phyloP scores from a whole-genome alignment of 371 early-diverging fungal genomes.

The Rhizopus arrhizus region DNA sequence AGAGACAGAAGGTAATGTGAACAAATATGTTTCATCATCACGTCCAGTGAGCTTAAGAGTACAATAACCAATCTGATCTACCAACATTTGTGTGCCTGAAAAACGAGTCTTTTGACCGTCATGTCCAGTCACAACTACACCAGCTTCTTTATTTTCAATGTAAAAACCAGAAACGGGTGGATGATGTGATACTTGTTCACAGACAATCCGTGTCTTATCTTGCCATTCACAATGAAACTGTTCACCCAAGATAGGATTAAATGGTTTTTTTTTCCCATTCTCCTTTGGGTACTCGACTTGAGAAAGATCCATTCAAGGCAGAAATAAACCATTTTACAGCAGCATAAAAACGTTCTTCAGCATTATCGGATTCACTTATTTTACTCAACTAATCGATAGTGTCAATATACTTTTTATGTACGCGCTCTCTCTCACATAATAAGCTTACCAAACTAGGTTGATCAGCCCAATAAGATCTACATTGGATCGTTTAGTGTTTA shows the following conservation, averaged over 20 bases:
- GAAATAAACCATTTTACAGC: constrained; percentile 80
- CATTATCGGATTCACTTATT: constrained; percentile 57
- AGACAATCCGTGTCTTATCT: constrained; percentile 65
- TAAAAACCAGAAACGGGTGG: constrained; percentile 77
- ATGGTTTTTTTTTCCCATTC: constrained; percentile 86
- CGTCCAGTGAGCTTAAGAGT: constrained; percentile 58
- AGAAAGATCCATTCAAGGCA: constrained; percentile 73
- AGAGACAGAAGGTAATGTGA: constrained; percentile 76
- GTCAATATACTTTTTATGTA: not conserved
- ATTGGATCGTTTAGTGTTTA: not conserved
- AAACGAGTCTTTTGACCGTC: constrained; percentile 84
- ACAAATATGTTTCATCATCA: constrained; percentile 71
- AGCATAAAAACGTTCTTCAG: constrained; percentile 74
- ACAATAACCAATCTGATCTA: constrained; percentile 76
- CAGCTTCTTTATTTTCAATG: constrained; percentile 71
- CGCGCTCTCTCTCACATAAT: not conserved
- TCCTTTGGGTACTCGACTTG: constrained; percentile 67
- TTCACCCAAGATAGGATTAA: constrained; percentile 86
- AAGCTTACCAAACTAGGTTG: constrained; percentile 45
- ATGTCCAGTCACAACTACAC: constrained; percentile 72
- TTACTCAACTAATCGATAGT: constrained; percentile 40
- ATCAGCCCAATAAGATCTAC: constrained; percentile 52
- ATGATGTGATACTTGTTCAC: constrained; percentile 81
- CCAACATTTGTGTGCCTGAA: constrained; percentile 74
- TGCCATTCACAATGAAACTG: constrained; percentile 75